Evolutionary conservation across 495 filamentous ascomycete genomes (phyloP), one percentile per base, ranked within the genome.

Genomic region (Aspergillus baeticus): DNA sequence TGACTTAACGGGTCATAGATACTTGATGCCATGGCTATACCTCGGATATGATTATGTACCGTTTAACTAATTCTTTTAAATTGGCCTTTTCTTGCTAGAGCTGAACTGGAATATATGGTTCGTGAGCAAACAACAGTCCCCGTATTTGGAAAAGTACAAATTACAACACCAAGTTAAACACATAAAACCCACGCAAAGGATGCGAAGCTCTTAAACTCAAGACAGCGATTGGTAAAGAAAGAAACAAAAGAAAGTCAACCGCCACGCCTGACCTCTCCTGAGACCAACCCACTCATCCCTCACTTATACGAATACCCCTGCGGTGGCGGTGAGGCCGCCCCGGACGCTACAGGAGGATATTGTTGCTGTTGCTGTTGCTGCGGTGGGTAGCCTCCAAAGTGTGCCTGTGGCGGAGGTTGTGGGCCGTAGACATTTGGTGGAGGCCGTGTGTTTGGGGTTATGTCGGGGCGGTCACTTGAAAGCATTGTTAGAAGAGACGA

Each of bases 391-490:
- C 52, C 47, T 15, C 51, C 55, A 46, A 49, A 56, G 35, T 60
- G 53, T 2, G 62, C 68, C 44, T 63, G 62, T 10, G 70, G 68
- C 5, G 65, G 68, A 8, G 70, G 70, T 17, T 65, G 60, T 7
- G 69, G 69, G 10, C 68, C 69, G 47, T 57, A 61, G 50, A 64
- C 57, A 11, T 65, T 60, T 18, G 62, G 60, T 0, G 75, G 75
- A 14, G 75, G 73, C 18, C 69, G 51, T 11, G 75, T 77, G 0
- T 72, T 64, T 7, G 75, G 75, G 13, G 70, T 77, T 21, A 79
- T 77, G 55, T 79, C 76, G 29, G 75, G 73, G 6, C 76, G 76
- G 39, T 74, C 72, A 20, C 72, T 76, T 29, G 69, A 23, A 2
- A 26, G 6, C n/a, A n/a, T 26, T 57, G 33, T 60, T 38, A 64